These are phyloP conservation scores for Isabelozyma pseudorhagii DNA, from an alignment of 805 yeast genomes.

Conservation along the genomic window DNA sequence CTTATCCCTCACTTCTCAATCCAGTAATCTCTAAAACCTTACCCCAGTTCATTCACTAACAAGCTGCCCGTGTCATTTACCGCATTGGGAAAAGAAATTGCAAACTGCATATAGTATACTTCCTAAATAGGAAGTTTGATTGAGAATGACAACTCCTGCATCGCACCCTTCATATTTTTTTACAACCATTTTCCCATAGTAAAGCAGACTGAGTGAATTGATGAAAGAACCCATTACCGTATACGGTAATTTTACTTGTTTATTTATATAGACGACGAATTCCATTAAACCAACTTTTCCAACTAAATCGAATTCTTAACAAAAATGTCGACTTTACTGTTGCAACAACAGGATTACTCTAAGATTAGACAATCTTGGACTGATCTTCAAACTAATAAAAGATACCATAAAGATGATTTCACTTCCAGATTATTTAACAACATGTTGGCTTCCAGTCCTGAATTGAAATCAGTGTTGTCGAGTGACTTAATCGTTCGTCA, in stretches of 20 bases:
- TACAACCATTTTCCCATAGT: not conserved
- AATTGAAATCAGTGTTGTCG: conserved; percentile 18
- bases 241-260: not conserved
- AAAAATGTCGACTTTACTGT: conserved; percentile 4
- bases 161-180: not conserved
- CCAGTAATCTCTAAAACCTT: too few relatives aligned
- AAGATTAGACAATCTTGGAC: conserved; percentile 33
- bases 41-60: not conserved
- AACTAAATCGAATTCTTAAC: not conserved
- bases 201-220: too few relatives aligned
- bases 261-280: not conserved
- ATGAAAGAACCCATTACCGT: not conserved
- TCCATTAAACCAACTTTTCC: not conserved
- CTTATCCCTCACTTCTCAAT: too few relatives aligned
- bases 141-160: not conserved
- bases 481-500: conserved; percentile 18
- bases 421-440: conserved; percentile 29
- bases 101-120: not conserved
- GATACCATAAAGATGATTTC: conserved; percentile 27
- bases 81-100: not conserved
- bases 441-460: conserved; percentile 28
- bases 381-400: conserved; percentile 23
- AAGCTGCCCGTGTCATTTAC: not conserved
- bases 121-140: conserved; percentile 8
- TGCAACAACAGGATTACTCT: conserved; percentile 11